Conservation (phyloP, 225 moss, liverwort and hornwort species). For the Lunularia cruciata region DNA sequence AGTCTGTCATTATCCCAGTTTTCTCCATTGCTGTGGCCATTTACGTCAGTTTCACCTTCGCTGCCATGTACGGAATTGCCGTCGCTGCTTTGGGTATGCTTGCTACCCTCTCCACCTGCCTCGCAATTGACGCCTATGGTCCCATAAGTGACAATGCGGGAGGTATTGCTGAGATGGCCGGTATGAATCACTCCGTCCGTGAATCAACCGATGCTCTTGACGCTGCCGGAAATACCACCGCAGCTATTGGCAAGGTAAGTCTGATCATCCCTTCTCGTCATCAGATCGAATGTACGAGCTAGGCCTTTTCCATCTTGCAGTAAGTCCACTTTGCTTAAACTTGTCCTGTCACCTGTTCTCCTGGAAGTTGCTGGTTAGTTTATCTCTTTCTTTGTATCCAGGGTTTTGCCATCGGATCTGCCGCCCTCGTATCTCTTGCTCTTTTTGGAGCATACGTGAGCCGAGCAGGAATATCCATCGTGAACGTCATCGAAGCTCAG, state of each 20-base stretch:
- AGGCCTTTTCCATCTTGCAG: not conserved
- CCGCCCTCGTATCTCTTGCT: slow-evolving; percentile 62
- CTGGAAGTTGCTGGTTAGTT: not conserved
- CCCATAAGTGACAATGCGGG: slow-evolving; percentile 61
- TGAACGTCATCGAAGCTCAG: slow-evolving; percentile 87
- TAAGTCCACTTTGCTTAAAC: too few species aligned
- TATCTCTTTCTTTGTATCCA: slow-evolving; percentile 14
- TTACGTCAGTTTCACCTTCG: slow-evolving; percentile 48
- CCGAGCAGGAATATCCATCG: slow-evolving; percentile 73
- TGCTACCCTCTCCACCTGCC: slow-evolving; percentile 48
- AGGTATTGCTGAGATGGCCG: slow-evolving; percentile 60
- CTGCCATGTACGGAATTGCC: slow-evolving; percentile 56
- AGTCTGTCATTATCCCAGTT: slow-evolving; percentile 56
- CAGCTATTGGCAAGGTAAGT: slow-evolving; percentile 52
- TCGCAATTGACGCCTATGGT: slow-evolving; percentile 57
- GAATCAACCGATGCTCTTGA: slow-evolving; percentile 56
- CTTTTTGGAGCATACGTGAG: slow-evolving; percentile 91
- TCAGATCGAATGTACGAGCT: too few species aligned
- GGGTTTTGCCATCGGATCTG: slow-evolving; percentile 60
- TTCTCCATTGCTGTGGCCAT: slow-evolving; percentile 52
- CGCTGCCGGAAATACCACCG: slow-evolving; percentile 59
- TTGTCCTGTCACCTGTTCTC: too few species aligned
- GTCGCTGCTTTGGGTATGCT: slow-evolving; percentile 57
- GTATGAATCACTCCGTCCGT: slow-evolving; percentile 43
- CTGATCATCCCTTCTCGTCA: too few species aligned